Evolutionary conservation across 164 flowering plant species (phyloP), one percentile per base, ranked within the genome.

Genomic region (Saururus chinensis): DNA sequence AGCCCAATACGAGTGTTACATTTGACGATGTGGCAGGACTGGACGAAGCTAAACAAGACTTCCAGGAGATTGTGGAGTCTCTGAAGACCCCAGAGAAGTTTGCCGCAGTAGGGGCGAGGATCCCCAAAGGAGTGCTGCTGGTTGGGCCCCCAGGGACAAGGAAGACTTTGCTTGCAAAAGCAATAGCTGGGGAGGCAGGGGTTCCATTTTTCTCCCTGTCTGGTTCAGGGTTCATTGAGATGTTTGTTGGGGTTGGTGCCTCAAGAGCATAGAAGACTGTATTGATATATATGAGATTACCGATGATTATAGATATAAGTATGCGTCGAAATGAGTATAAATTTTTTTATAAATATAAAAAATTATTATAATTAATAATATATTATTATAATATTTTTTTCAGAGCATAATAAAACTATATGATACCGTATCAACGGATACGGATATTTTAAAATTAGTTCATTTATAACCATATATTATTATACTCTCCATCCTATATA

Each of bases 91-190:
- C 88, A 11, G 82, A 83, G 62, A 86, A 82, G 68, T 86, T 83
- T 62, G 58, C 78, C 19, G 79, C 84, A 52, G 69, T 83, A 7
- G 88, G 88, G 11, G 95, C 85, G 23, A 80, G 64, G 57, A 80
- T 87, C 60, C 95, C 88, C 4, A 87, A 82, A 65, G 95, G 87
- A 7, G 81, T 81, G 1, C 78, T 87, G 1, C 68, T 87, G 24
- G 80, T 82, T 0, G 88, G 90, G 7, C 90, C 90, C 1, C 95
- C 90, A 0, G 95, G 95, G 57, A 87, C 88, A 0, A 84, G 95
- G 22, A 87, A 87, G 72, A 87, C 90, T 25, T 26, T 87, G 68
- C 65, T 85, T 62, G 90, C 88, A 4, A 83, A 77, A 70, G 90
- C 88, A 7, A 83, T 83, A 23, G 88, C 95, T 21, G 95, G 95